Evolutionary conservation across 2,329 filamentous ascomycete species (phyloP).

Genomic region (Dothiorella sarmentorum): DNA sequence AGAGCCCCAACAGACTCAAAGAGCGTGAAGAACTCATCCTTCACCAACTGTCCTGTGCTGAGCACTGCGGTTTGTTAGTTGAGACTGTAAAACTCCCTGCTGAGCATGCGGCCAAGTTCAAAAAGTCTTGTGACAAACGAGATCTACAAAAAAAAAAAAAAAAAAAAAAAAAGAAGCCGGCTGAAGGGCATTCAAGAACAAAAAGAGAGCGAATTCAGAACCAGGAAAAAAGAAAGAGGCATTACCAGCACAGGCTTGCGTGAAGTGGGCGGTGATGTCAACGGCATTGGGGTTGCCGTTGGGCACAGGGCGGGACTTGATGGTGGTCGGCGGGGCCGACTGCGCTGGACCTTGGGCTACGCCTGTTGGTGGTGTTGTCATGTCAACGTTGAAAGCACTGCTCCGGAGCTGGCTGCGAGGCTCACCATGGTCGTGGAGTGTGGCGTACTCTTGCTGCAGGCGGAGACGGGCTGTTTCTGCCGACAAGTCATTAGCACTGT

Average conservation of each 20-base stretch:
- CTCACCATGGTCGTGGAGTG: conserved; percentile 10
- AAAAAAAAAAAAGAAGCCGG: conserved; percentile 1
- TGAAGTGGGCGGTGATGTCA: conserved; percentile 37
- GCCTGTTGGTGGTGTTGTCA: neutral
- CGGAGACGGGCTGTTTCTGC: conserved; percentile 18
- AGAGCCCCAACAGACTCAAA: conserved; percentile 90
- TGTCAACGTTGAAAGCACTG: conserved; percentile 4
- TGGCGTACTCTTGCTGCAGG: conserved; percentile 10
- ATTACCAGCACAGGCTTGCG: conserved; percentile 28
- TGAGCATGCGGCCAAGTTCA: neutral
- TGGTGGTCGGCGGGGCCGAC: neutral
- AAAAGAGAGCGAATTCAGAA: neutral
- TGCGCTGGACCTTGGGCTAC: conserved; percentile 12
- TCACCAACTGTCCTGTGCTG: conserved; percentile 76
- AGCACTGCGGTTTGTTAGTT: conserved; percentile 55
- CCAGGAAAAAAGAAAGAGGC: neutral
- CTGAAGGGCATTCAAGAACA: neutral
- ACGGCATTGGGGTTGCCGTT: conserved; percentile 12
- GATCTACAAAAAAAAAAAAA: conserved; percentile 13
- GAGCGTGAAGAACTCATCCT: conserved; percentile 90
- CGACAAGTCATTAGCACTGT: conserved; percentile 5
- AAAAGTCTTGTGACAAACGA: conserved; percentile 11
- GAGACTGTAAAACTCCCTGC: neutral
- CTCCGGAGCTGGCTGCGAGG: neutral
- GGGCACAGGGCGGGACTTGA: conserved; percentile 16